phyloP scores from a whole-genome alignment of 306 rosid genomes.

The Mimosa pudica region DNA sequence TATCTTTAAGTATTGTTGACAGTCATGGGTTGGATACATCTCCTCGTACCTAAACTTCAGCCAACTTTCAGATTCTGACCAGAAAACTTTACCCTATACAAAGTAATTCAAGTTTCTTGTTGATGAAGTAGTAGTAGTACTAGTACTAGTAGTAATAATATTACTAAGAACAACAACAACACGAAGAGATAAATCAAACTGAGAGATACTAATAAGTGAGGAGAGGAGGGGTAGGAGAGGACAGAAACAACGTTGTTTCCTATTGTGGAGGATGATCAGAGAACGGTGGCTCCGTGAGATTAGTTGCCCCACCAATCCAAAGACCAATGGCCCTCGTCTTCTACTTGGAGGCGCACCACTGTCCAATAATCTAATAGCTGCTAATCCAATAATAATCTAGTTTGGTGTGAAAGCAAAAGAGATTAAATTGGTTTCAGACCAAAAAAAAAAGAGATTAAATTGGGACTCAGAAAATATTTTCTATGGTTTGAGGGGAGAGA shows the following conservation, averaged over 20 bases:
- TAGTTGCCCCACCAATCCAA: constrained; percentile 91
- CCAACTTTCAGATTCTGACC: constrained; percentile 72
- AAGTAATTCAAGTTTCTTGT: constrained; percentile 14
- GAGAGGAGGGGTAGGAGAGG: constrained; percentile 68
- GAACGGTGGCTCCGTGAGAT: constrained; percentile 55
- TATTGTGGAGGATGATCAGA: constrained; percentile 68
- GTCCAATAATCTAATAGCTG: constrained; percentile 8
- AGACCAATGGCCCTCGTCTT: constrained; percentile 91
- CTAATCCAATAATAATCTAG: too few species aligned
- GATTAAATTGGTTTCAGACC: too few species aligned
- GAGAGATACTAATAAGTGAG: constrained; percentile 56
- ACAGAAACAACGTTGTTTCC: constrained; percentile 90
- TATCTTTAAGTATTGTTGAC: constrained; percentile 52
- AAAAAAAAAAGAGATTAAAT: too few species aligned
- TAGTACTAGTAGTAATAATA: too few species aligned
- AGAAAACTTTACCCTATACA: constrained; percentile 54
- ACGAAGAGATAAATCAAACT: background rate
- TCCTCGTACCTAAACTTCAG: constrained; percentile 62
- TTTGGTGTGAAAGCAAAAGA: too few species aligned
- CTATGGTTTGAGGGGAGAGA: too few species aligned
- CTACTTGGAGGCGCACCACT: constrained; percentile 47
- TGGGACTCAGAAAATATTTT: too few species aligned
- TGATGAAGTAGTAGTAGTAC: too few species aligned
- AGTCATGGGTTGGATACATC: constrained; percentile 43
- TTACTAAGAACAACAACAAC: too few species aligned